A percentile compares a stretch with the other conserved stretches of the same genome.
Conservation (phyloP, 768 basidiomycete species). For the Arthromyces matolae region DNA sequence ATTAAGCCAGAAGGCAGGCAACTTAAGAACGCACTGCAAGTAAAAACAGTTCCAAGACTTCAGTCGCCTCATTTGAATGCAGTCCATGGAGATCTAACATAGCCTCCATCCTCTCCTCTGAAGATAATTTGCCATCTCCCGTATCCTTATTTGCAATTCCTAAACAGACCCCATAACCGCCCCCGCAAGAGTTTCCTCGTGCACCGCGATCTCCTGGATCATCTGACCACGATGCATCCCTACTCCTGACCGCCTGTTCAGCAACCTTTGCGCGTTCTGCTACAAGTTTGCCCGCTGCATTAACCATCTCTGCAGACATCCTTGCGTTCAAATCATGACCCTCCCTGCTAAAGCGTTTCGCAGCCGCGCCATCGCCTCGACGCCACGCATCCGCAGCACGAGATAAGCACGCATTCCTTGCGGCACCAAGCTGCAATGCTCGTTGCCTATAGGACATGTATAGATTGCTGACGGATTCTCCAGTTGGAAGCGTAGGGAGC, state of each 20-base stretch:
- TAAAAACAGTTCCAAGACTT: constrained; percentile 86
- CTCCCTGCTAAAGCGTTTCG: constrained; percentile 91
- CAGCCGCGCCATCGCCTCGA: constrained; percentile 91
- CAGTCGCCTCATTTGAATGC: constrained; percentile 90
- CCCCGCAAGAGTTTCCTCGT: constrained; percentile 74
- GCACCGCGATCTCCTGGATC: constrained; percentile 75
- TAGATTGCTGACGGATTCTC: constrained; percentile 69
- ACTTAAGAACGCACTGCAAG: constrained; percentile 56
- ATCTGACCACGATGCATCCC: constrained; percentile 77
- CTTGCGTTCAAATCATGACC: constrained; percentile 91
- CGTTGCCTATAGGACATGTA: constrained; percentile 89
- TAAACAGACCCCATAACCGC: constrained; percentile 79
- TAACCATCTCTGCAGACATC: constrained; percentile 83
- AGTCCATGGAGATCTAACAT: constrained; percentile 90
- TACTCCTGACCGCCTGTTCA: constrained; percentile 67
- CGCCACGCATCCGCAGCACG: constrained; percentile 96
- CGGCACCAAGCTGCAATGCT: constrained; percentile 89
- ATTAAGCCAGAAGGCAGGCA: not conserved
- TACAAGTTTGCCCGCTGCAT: constrained; percentile 82
- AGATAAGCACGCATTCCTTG: constrained; percentile 89
- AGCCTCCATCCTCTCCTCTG: constrained; percentile 88
- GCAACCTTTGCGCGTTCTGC: constrained; percentile 73
- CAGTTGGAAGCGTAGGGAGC: constrained; percentile 86
- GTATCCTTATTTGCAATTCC: constrained; percentile 70
- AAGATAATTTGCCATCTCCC: constrained; percentile 53